phyloP scores from a whole-genome alignment of 2,329 filamentous ascomycete species.

The Exophiala dermatitidis region DNA sequence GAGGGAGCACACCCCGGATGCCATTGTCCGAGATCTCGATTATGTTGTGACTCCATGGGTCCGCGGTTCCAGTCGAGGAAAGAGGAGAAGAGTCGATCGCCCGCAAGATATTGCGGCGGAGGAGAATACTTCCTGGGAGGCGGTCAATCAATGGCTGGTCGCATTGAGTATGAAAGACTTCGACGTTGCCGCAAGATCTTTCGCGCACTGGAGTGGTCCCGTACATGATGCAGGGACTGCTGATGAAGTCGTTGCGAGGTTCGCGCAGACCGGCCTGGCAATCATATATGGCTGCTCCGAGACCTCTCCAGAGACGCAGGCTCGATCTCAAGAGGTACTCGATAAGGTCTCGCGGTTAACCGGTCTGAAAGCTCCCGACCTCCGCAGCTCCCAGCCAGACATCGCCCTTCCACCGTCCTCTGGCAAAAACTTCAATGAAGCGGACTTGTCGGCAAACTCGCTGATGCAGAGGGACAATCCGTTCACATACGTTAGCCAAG shows the following conservation, averaged over 20 bases:
- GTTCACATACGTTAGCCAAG: slow-evolving; percentile 35
- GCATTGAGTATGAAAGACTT: slow-evolving; percentile 47
- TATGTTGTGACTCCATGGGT: slow-evolving; percentile 58
- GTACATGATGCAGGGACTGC: slow-evolving; percentile 39
- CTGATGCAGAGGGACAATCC: slow-evolving; percentile 36
- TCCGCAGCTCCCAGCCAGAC: slow-evolving; percentile 9
- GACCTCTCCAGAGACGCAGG: slow-evolving; percentile 32
- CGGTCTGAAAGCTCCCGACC: slow-evolving; percentile 31
- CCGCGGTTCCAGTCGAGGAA: slow-evolving; percentile 49
- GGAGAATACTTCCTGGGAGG: slow-evolving; percentile 46
- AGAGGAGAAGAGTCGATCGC: slow-evolving; percentile 45
- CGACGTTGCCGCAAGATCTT: slow-evolving; percentile 42
- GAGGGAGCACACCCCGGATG: slow-evolving; percentile 30
- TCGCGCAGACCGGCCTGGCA: slow-evolving; percentile 55
- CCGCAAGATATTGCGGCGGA: slow-evolving; percentile 21
- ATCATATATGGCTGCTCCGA: slow-evolving; percentile 49
- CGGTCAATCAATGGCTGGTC: slow-evolving; percentile 54
- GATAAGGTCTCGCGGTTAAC: slow-evolving; percentile 39
- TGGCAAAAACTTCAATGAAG: slow-evolving; percentile 32
- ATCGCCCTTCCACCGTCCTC: slow-evolving; percentile 27
- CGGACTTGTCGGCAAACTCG: slow-evolving; percentile 37
- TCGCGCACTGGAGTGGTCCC: slow-evolving; percentile 55
- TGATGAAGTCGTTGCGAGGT: slow-evolving; percentile 37
- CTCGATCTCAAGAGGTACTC: slow-evolving; percentile 7
- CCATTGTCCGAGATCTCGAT: slow-evolving; percentile 48